Conservation (phyloP, 306 rosid genomes). For the barrel medic (Medicago truncatula) region DNA sequence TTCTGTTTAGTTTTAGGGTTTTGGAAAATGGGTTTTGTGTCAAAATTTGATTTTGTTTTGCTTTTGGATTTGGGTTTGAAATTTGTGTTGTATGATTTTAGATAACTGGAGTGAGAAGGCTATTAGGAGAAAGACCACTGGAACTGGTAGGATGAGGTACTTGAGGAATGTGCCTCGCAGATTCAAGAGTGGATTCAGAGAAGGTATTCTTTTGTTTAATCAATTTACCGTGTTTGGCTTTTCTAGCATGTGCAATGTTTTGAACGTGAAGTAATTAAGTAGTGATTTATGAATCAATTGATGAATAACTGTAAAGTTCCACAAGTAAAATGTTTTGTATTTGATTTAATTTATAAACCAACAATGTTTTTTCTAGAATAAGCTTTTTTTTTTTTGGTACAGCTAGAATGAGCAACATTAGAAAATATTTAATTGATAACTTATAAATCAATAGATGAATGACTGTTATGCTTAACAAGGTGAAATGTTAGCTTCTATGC, state of each 20-base stretch:
- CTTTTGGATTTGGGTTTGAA: neutral
- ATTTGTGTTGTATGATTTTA: neutral
- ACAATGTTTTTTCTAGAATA: too few relatives aligned
- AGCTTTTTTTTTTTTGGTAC: too few relatives aligned
- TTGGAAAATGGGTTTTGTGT: too few relatives aligned
- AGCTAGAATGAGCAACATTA: neutral
- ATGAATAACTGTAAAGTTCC: too few relatives aligned
- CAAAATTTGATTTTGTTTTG: too few relatives aligned
- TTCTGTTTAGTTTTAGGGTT: neutral
- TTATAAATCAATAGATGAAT: too few relatives aligned
- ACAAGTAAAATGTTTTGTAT: too few relatives aligned
- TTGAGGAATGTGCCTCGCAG: conserved; percentile 94
- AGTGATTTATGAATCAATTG: too few relatives aligned
- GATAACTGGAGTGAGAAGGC: conserved; percentile 99
- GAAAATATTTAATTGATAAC: neutral
- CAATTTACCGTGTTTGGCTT: neutral
- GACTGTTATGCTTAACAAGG: too few relatives aligned
- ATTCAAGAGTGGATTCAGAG: conserved; percentile 99
- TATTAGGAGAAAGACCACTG: conserved; percentile 97
- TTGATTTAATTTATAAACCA: too few relatives aligned
- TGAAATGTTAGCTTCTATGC: neutral
- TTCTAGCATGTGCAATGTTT: neutral
- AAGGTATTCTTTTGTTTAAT: conserved; percentile 56
- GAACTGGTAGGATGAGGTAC: conserved; percentile 98
- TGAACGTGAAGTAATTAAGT: too few relatives aligned